A percentile compares a stretch with the other conserved stretches of the same genome.
Evolutionary conservation across 2,329 filamentous ascomycete species (phyloP).

Genomic region (Aureobasidium namibiae): DNA sequence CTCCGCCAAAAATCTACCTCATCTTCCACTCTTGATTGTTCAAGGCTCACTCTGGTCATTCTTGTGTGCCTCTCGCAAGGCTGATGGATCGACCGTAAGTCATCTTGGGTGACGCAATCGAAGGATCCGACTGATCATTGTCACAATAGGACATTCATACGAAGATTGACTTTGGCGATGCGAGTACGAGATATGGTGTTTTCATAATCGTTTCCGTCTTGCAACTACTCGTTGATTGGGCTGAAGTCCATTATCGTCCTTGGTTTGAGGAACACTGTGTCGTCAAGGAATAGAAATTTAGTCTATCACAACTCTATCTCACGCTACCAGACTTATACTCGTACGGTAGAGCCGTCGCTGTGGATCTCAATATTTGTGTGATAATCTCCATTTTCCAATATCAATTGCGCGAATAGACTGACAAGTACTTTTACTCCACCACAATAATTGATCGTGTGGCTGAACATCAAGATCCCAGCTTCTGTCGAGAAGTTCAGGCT

Average conservation of each 20-base stretch:
- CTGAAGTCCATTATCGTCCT: neutral
- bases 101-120: neutral
- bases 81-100: neutral
- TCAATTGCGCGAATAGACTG: too few relatives aligned
- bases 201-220: neutral
- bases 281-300: too few relatives aligned
- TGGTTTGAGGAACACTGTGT: neutral
- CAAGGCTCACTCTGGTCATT: neutral
- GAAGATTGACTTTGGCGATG: neutral
- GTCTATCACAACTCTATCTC: too few relatives aligned
- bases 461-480: too few relatives aligned
- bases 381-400: too few relatives aligned
- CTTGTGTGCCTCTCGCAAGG: neutral
- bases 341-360: too few relatives aligned
- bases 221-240: neutral
- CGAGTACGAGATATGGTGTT: neutral
- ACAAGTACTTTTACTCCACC: too few relatives aligned
- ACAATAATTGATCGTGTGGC: too few relatives aligned
- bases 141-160: neutral
- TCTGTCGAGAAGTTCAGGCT: too few relatives aligned
- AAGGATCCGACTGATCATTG: neutral
- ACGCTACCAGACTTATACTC: too few relatives aligned
- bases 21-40: neutral
- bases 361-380: too few relatives aligned
- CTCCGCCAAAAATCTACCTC: neutral